Conservation (phyloP, 208 protist species). For the Trypanosoma brucei region DNA sequence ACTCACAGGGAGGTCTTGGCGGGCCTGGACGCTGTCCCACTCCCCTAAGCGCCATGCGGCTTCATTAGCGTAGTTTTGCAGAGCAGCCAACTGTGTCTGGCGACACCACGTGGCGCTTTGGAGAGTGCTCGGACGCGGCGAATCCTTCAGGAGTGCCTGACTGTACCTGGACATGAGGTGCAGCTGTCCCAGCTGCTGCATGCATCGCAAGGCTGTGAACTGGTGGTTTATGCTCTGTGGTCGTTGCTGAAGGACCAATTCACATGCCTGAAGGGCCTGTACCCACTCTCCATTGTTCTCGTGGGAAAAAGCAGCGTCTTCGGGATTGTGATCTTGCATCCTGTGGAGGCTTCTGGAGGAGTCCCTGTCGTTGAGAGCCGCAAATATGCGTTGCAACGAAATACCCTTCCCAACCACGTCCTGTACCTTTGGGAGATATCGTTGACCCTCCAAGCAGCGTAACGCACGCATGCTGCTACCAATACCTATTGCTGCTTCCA, state of each 20-base stretch:
- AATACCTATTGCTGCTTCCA: slow-evolving; percentile 50
- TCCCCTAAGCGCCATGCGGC: slow-evolving; percentile 82
- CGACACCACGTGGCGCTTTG: slow-evolving; percentile 6
- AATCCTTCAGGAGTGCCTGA: slow-evolving; percentile 21
- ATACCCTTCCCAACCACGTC: slow-evolving; percentile 19
- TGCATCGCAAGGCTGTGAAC: slow-evolving; percentile 73
- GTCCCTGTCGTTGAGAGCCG: slow-evolving; percentile 70
- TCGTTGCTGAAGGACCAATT: slow-evolving; percentile 73
- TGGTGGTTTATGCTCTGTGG: slow-evolving; percentile 64
- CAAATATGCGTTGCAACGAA: slow-evolving; percentile 79
- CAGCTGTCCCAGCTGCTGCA: slow-evolving; percentile 81
- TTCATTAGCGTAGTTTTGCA: slow-evolving; percentile 82
- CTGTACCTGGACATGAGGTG: slow-evolving; percentile 82
- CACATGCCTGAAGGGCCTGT: slow-evolving; percentile 62
- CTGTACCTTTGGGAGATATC: slow-evolving; percentile 34
- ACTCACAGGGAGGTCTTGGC: slow-evolving; percentile 30
- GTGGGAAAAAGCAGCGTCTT: slow-evolving; percentile 70
- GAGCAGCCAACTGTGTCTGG: slow-evolving; percentile 15
- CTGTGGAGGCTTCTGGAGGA: slow-evolving; percentile 71
- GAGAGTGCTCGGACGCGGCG: not conserved
- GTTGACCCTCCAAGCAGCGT: slow-evolving; percentile 61
- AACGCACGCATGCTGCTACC: slow-evolving; percentile 79
- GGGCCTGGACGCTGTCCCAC: slow-evolving; percentile 56
- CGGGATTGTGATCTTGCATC: slow-evolving; percentile 27
- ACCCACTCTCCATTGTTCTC: slow-evolving; percentile 87